These are phyloP conservation scores for Zarea fungicola DNA, from an alignment of 2,329 filamentous ascomycete species.

Conservation along the genomic window DNA sequence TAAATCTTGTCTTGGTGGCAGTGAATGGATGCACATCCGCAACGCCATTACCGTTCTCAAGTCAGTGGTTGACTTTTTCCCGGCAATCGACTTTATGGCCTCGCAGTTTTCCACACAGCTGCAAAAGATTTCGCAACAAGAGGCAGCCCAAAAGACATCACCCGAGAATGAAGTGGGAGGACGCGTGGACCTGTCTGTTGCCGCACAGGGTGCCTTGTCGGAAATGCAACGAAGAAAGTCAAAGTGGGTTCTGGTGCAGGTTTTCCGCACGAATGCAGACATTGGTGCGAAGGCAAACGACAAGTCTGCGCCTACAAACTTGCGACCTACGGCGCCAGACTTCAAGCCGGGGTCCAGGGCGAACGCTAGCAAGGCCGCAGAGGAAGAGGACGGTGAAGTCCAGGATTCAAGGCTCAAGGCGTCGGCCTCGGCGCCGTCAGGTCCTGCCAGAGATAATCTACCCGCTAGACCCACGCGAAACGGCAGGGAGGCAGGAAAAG, in stretches of 20 bases:
- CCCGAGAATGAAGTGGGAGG: constrained; percentile 49
- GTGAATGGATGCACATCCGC: constrained; percentile 95
- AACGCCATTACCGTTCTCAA: constrained; percentile 92
- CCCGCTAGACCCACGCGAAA: constrained; percentile 27
- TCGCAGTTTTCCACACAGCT: constrained; percentile 58
- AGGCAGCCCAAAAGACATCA: constrained; percentile 45
- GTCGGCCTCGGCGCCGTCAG: constrained; percentile 10
- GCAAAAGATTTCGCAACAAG: constrained; percentile 59
- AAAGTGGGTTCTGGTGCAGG: constrained; percentile 69
- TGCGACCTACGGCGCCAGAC: constrained; percentile 56
- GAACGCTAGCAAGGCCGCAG: constrained; percentile 28
- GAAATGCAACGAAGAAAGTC: constrained; percentile 62
- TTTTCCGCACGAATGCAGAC: constrained; percentile 58
- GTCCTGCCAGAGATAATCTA: constrained; percentile 27
- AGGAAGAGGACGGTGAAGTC: constrained; percentile 70
- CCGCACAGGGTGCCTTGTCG: constrained; percentile 65
- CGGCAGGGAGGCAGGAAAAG: constrained; percentile 24
- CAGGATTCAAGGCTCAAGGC: constrained; percentile 47
- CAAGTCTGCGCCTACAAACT: constrained; percentile 30
- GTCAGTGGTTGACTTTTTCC: constrained; percentile 74
- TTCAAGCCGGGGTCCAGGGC: constrained; percentile 54
- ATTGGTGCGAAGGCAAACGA: constrained; percentile 26
- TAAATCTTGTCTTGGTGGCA: constrained; percentile 72
- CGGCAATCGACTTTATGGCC: constrained; percentile 85
- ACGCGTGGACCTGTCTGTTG: constrained; percentile 69